Conservation (phyloP, 345 rosid species). For the Abelmoschus esculentus region DNA sequence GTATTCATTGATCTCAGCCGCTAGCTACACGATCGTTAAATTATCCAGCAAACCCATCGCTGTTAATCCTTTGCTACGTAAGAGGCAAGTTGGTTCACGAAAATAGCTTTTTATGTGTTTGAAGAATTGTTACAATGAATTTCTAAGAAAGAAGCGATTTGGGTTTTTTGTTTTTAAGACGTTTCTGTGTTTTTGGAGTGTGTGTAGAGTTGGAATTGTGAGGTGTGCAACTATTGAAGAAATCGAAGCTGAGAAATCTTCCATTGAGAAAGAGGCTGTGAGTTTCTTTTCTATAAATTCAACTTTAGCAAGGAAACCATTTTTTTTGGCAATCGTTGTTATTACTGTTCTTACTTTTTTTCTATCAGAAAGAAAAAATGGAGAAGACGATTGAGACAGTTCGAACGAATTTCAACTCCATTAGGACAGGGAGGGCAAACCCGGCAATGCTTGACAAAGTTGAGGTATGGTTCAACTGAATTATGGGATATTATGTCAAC, state of each 20-base stretch:
- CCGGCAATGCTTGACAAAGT: slow-evolving; percentile 83
- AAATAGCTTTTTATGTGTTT: slow-evolving; percentile 1
- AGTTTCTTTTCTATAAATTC: slow-evolving; percentile 17
- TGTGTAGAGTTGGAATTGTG: slow-evolving; percentile 44
- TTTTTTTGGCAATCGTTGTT: not conserved
- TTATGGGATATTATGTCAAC: not conserved
- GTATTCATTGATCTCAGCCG: slow-evolving; percentile 28
- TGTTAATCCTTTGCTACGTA: slow-evolving; percentile 29
- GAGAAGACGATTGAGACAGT: slow-evolving; percentile 81
- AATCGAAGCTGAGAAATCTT: slow-evolving; percentile 73
- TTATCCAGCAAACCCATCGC: slow-evolving; percentile 22
- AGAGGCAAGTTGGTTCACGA: slow-evolving; percentile 34
- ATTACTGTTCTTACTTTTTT: not conserved
- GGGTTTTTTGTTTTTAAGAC: not conserved
- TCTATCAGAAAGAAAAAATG: slow-evolving; percentile 69
- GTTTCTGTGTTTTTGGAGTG: not conserved
- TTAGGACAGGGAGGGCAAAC: slow-evolving; percentile 83
- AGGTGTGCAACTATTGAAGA: slow-evolving; percentile 85
- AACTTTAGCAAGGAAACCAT: not conserved
- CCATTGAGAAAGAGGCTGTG: slow-evolving; percentile 75
- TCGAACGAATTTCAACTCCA: slow-evolving; percentile 63
- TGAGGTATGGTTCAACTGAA: slow-evolving; percentile 36
- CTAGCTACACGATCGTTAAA: slow-evolving; percentile 19
- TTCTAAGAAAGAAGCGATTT: not conserved
- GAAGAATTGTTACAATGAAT: slow-evolving; percentile 2